A percentile compares a stretch with the other conserved stretches of the same genome.
These are phyloP conservation scores for Brassica hybrid DNA, from an alignment of 441 rosid genomes.

Conservation along the genomic window DNA sequence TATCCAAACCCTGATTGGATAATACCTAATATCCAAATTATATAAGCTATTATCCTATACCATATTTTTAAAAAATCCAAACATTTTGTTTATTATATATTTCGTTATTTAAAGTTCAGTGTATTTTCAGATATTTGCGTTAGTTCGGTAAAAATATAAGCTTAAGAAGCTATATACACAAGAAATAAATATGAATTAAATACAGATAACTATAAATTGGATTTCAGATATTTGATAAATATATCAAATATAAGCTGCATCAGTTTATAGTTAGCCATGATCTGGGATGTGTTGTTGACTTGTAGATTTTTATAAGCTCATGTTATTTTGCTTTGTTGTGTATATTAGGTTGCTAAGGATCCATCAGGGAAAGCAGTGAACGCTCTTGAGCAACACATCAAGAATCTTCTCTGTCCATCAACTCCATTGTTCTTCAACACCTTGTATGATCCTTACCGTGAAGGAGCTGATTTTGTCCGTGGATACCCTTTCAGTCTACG, in stretches of 20 bases:
- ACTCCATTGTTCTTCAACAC: conserved; percentile 96
- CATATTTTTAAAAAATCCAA: no score
- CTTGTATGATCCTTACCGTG: conserved; percentile 85
- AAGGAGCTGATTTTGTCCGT: conserved; percentile 94
- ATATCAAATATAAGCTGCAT: background rate
- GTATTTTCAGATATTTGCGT: background rate
- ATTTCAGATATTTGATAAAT: background rate
- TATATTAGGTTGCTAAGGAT: conserved; percentile 72
- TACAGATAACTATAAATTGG: background rate
- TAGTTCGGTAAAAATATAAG: background rate
- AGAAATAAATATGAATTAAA: background rate
- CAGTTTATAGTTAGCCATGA: background rate
- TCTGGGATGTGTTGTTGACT: background rate
- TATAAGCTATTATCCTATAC: no score
- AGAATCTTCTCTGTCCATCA: conserved; percentile 81
- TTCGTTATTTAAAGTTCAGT: background rate
- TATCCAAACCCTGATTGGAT: no score
- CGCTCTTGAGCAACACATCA: conserved; percentile 92
- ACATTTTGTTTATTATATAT: background rate
- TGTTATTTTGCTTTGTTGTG: background rate
- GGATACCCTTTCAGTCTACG: conserved; percentile 97
- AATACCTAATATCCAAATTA: no score
- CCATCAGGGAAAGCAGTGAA: conserved; percentile 84
- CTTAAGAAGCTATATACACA: background rate
- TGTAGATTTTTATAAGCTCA: background rate